Conservation (phyloP, 306 rosid species). For the Potentilla sterilis region DNA sequence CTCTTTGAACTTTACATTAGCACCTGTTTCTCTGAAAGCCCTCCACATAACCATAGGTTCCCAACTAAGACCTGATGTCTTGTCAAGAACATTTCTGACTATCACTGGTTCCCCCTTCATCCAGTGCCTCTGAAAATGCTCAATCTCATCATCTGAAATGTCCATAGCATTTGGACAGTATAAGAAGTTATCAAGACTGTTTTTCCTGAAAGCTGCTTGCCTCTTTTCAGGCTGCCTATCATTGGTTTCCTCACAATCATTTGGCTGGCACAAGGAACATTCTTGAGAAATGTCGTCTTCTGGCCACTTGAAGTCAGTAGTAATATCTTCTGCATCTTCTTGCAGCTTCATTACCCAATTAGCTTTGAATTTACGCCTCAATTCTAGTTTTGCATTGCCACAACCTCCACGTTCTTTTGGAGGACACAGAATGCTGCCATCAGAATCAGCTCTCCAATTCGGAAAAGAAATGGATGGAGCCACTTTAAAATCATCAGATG, state of each 20-base stretch:
- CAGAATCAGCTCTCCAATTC: constrained; percentile 36
- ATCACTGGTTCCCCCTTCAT: constrained; percentile 45
- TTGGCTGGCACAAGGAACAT: constrained; percentile 38
- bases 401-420: constrained; percentile 47
- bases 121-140: constrained; percentile 49
- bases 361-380: constrained; percentile 34
- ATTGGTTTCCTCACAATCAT: background rate
- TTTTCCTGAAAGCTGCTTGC: constrained; percentile 36
- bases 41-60: constrained; percentile 59
- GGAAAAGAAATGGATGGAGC: constrained; percentile 13
- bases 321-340: constrained; percentile 32
- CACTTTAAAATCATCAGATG: constrained; percentile 14
- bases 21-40: constrained; percentile 44
- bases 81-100: constrained; percentile 48
- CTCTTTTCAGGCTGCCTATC: constrained; percentile 27
- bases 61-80: constrained; percentile 52
- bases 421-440: constrained; percentile 52
- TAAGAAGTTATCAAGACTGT: constrained; percentile 31
- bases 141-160: constrained; percentile 22
- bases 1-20: constrained; percentile 44
- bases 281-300: constrained; percentile 23
- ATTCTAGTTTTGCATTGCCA: constrained; percentile 34
- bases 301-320: constrained; percentile 25
- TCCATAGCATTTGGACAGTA: constrained; percentile 35
- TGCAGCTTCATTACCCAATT: constrained; percentile 33